Evolutionary conservation across 208 protist species (phyloP).

Genomic region (Acanthamoeba sp.): DNA sequence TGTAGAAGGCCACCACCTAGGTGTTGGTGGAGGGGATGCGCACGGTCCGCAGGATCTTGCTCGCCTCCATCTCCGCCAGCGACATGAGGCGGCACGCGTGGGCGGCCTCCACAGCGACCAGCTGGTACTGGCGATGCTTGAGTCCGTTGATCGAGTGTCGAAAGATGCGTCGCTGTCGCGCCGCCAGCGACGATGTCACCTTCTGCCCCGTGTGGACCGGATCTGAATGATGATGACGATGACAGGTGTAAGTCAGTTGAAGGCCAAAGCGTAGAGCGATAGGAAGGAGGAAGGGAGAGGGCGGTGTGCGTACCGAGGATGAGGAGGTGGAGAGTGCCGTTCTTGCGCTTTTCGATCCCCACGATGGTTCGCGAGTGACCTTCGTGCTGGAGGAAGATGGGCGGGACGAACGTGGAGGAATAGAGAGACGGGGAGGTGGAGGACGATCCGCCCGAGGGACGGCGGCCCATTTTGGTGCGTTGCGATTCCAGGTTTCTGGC

Average conservation of each 20-base stretch:
- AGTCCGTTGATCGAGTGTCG: slow-evolving; percentile 56
- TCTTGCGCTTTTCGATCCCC: slow-evolving; percentile 73
- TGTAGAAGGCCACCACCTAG: no score
- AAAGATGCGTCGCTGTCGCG: slow-evolving; percentile 37
- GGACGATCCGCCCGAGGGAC: slow-evolving; percentile 26
- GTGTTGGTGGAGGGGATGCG: slow-evolving; percentile 25
- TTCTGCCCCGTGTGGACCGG: slow-evolving; percentile 38
- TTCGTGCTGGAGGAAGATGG: slow-evolving; percentile 72
- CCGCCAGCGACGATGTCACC: neutral
- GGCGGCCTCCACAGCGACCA: slow-evolving; percentile 71
- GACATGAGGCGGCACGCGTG: slow-evolving; percentile 47
- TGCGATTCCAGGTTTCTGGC: neutral
- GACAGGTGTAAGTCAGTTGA: neutral
- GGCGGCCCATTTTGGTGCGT: neutral
- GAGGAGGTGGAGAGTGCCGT: slow-evolving; percentile 61
- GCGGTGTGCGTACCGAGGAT: slow-evolving; percentile 29
- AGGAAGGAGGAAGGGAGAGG: neutral
- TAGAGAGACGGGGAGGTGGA: slow-evolving; percentile 25
- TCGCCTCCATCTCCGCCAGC: slow-evolving; percentile 47
- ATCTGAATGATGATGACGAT: slow-evolving; percentile 25
- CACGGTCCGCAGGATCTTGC: slow-evolving; percentile 63
- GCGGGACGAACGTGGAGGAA: slow-evolving; percentile 8
- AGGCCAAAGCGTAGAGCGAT: neutral
- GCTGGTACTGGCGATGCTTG: slow-evolving; percentile 66
- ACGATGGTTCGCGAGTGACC: slow-evolving; percentile 74